These are phyloP conservation scores for Cucumis melo DNA, from an alignment of 306 rosid genomes.

Conservation along the genomic window DNA sequence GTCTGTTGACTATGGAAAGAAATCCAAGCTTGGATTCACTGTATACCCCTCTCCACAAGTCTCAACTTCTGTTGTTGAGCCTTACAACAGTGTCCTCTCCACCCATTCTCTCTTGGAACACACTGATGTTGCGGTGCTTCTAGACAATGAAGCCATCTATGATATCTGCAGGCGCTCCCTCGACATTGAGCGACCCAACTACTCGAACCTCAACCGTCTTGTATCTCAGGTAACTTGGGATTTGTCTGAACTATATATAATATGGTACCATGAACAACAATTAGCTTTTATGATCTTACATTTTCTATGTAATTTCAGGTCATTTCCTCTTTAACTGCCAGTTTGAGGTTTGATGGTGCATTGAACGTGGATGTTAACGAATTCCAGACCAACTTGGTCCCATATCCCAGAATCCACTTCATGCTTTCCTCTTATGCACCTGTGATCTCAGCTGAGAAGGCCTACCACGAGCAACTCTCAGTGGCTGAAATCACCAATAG, in stretches of 20 bases:
- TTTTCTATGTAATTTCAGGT: constrained; percentile 25
- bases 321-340: constrained; percentile 64
- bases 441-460: constrained; percentile 74
- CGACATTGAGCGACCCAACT: constrained; percentile 73
- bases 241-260: background rate
- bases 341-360: constrained; percentile 71
- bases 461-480: constrained; percentile 69
- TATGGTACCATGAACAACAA: background rate
- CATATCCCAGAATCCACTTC: constrained; percentile 77
- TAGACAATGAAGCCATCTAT: constrained; percentile 68
- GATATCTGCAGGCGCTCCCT: constrained; percentile 77
- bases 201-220: constrained; percentile 67
- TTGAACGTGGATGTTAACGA: constrained; percentile 73
- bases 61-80: constrained; percentile 78
- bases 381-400: constrained; percentile 74
- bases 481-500: constrained; percentile 72
- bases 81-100: constrained; percentile 74
- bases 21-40: constrained; percentile 74
- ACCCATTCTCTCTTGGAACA: constrained; percentile 75
- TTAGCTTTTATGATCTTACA: background rate
- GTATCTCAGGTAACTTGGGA: constrained; percentile 42
- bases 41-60: constrained; percentile 79
- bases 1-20: constrained; percentile 70
- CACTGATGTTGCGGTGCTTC: constrained; percentile 71
- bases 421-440: constrained; percentile 84